phyloP scores from a whole-genome alignment of 139 green algal genomes.

The Coelastrella sp. region DNA sequence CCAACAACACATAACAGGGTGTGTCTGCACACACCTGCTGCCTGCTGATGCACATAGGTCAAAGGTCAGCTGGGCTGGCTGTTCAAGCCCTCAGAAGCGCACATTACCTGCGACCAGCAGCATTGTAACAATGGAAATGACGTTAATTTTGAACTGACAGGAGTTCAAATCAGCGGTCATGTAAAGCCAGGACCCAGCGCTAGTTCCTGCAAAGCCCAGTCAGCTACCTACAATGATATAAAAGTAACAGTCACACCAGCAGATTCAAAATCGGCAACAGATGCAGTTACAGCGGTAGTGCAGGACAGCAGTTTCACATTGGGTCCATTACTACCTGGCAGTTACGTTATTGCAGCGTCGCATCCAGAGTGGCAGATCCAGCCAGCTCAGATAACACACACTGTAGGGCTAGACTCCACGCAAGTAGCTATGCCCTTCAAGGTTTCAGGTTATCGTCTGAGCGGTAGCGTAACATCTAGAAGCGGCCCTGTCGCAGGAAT shows the following conservation, averaged over 20 bases:
- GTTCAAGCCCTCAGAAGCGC: constrained; percentile 14
- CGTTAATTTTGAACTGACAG: constrained; percentile 36
- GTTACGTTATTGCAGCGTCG: constrained; percentile 21
- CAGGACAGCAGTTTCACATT: constrained; percentile 14
- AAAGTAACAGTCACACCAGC: neutral
- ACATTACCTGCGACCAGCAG: neutral
- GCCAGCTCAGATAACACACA: neutral
- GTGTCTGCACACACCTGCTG: too few relatives aligned
- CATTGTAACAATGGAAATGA: constrained; percentile 20
- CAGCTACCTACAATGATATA: neutral
- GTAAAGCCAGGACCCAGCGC: constrained; percentile 7
- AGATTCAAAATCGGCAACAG: neutral
- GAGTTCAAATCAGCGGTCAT: constrained; percentile 26
- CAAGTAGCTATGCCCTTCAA: neutral
- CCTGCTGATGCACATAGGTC: neutral
- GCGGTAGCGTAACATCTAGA: constrained; percentile 21
- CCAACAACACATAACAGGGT: too few relatives aligned
- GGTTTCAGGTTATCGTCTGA: constrained; percentile 8
- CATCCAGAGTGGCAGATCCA: constrained; percentile 27
- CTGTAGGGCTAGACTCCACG: neutral
- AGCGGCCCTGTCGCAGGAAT: constrained; percentile 32
- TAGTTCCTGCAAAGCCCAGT: constrained; percentile 2
- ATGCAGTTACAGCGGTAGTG: neutral
- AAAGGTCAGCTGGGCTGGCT: constrained; percentile 22
- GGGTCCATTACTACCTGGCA: constrained; percentile 25